phyloP scores from a whole-genome alignment of 805 yeast species.

The Zygotorulaspora chibaensis region DNA sequence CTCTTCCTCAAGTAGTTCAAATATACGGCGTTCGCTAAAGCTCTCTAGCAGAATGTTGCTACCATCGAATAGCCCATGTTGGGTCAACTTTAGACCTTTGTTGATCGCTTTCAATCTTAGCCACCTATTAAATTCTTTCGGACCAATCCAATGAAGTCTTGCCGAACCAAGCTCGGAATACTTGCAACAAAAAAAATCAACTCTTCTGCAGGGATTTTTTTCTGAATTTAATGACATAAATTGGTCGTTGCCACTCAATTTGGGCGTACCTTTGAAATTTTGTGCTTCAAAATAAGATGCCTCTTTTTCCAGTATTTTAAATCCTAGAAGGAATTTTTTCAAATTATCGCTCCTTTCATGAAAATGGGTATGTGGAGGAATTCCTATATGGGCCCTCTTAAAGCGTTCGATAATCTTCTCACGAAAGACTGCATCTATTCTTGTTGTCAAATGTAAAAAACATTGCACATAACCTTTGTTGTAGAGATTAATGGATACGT shows the following conservation, averaged over 20 bases:
- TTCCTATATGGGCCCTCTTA: conserved; percentile 6
- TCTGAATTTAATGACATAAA: conserved; percentile 23
- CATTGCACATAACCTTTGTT: conserved; percentile 24
- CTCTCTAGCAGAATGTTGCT: conserved; percentile 21
- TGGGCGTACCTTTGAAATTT: not conserved
- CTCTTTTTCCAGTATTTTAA: conserved; percentile 8
- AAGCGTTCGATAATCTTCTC: conserved; percentile 13
- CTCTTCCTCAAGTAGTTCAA: conserved; percentile 22
- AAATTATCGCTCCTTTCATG: conserved; percentile 5
- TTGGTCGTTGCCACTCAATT: conserved; percentile 16
- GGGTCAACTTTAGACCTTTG: conserved; percentile 29
- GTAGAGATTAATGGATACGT: conserved; percentile 16
- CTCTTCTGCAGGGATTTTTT: conserved; percentile 25
- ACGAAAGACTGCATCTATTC: conserved; percentile 11
- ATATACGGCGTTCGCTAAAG: conserved; percentile 26
- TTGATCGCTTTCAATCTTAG: conserved; percentile 25
- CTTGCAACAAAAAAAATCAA: conserved; percentile 31
- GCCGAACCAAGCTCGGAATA: conserved; percentile 34
- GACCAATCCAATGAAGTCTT: conserved; percentile 33
- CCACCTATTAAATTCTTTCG: conserved; percentile 32
- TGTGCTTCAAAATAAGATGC: not conserved
- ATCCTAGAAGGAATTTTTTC: conserved; percentile 25
- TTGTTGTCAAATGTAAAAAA: conserved; percentile 21
- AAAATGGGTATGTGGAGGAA: conserved; percentile 3
- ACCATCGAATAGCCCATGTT: conserved; percentile 31